Evolutionary conservation across 148 eudicot genomes (phyloP).

Genomic region (Fagopyrum homotropicum): DNA sequence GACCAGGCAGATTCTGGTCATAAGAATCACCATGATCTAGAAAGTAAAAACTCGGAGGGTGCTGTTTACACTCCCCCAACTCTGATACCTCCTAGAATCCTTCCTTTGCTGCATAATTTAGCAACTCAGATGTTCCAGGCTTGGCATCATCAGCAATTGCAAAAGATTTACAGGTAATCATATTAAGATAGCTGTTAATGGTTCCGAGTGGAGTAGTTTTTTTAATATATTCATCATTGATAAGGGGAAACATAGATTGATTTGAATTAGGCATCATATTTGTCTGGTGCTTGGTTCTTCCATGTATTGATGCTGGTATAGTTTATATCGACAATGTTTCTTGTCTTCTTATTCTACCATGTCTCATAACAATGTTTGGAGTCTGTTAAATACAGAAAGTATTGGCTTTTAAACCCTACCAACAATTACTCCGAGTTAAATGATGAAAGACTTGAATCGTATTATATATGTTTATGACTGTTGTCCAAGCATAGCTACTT

Average conservation of each 20-base stretch:
- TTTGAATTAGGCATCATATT: not conserved
- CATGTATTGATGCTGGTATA: not conserved
- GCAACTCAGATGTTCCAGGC: slow-evolving; percentile 95
- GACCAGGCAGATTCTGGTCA: slow-evolving; percentile 46
- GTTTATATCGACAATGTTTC: not conserved
- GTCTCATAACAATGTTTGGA: not conserved
- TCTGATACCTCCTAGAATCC: slow-evolving; percentile 78
- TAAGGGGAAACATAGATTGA: not conserved
- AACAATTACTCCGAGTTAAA: not conserved
- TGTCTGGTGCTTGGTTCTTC: not conserved
- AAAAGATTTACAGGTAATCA: slow-evolving; percentile 74
- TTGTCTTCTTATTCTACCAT: not conserved
- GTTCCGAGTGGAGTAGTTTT: not conserved
- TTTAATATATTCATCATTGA: not conserved
- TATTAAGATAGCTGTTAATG: not conserved
- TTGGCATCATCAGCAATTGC: slow-evolving; percentile 78
- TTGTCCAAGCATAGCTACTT: not conserved
- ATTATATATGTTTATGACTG: too few relatives aligned
- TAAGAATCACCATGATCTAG: slow-evolving; percentile 60
- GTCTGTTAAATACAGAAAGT: not conserved
- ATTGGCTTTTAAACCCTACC: not conserved
- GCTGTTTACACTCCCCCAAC: slow-evolving; percentile 86
- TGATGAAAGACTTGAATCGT: too few relatives aligned
- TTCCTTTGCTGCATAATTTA: slow-evolving; percentile 87
- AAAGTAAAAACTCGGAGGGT: slow-evolving; percentile 46